These are phyloP conservation scores for Phytophthora syringae DNA, from an alignment of 352 stramenopile genomes.

Conservation along the genomic window DNA sequence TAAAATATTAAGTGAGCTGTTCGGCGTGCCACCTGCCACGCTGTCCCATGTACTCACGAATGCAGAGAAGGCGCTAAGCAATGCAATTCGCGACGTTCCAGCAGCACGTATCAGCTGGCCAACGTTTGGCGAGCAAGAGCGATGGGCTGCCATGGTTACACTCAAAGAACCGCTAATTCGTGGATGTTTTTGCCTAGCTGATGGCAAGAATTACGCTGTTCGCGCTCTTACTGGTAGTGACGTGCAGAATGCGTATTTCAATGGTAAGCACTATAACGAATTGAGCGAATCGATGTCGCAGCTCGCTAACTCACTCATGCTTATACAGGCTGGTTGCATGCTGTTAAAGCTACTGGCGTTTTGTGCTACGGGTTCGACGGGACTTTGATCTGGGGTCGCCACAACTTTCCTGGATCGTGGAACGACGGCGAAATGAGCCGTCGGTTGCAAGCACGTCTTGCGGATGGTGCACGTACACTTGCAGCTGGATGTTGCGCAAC, in stretches of 20 bases:
- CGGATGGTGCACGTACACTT: not conserved
- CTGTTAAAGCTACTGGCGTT: conserved; percentile 6
- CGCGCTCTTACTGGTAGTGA: conserved; percentile 1
- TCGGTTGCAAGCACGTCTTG: not conserved
- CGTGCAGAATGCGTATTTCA: conserved; percentile 12
- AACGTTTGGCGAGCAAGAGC: not conserved
- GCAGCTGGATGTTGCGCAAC: conserved; percentile 2
- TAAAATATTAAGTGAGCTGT: conserved; percentile 11
- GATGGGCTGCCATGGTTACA: not conserved
- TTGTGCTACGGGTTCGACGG: conserved; percentile 15
- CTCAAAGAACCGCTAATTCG: conserved; percentile 3
- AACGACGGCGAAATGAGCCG: conserved; percentile 12
- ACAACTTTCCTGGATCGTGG: conserved; percentile 13
- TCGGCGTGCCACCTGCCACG: conserved; percentile 4
- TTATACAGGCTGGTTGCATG: conserved; percentile 4
- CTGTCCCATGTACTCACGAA: not conserved
- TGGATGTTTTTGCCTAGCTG: conserved; percentile 11
- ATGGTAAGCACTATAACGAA: not conserved
- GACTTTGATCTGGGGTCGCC: conserved; percentile 6
- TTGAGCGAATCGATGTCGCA: not conserved
- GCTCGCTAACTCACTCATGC: not conserved
- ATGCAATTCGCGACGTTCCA: not conserved
- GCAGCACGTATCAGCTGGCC: conserved; percentile 1
- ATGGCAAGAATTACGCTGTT: conserved; percentile 7
- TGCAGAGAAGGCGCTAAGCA: not conserved